A percentile compares a stretch with the other conserved stretches of the same genome.
Evolutionary conservation across 2,329 filamentous ascomycete species (phyloP).

Genomic region (Endocalyx cinctus): DNA sequence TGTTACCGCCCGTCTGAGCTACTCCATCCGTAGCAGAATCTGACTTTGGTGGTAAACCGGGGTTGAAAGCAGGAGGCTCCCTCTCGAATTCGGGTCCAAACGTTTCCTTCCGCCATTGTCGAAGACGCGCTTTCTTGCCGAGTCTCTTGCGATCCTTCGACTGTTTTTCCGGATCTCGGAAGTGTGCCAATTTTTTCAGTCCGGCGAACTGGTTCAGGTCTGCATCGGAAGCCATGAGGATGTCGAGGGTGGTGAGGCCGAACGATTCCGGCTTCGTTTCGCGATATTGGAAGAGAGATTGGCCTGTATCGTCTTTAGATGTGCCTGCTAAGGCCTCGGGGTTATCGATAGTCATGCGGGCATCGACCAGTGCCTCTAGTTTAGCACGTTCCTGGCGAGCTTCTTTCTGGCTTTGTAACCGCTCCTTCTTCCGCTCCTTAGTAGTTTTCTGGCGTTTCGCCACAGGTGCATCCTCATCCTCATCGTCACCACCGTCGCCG

Average conservation of each 20-base stretch:
- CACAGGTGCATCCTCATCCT: slow-evolving; percentile 38
- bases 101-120: slow-evolving; percentile 73
- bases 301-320: slow-evolving; percentile 15
- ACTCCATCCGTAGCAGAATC: too few relatives aligned
- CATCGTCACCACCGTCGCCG: slow-evolving; percentile 31
- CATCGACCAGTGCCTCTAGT: slow-evolving; percentile 82
- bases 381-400: slow-evolving; percentile 77
- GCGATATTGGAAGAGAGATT: slow-evolving; percentile 76
- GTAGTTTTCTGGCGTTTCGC: slow-evolving; percentile 57
- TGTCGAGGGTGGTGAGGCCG: slow-evolving; percentile 84
- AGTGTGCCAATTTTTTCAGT: slow-evolving; percentile 89
- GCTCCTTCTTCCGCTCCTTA: slow-evolving; percentile 56
- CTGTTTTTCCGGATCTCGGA: slow-evolving; percentile 86
- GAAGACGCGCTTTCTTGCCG: slow-evolving; percentile 85
- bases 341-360: slow-evolving; percentile 69
- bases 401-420: slow-evolving; percentile 58
- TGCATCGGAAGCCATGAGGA: slow-evolving; percentile 79
- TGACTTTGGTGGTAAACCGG: too few relatives aligned
- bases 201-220: slow-evolving; percentile 87
- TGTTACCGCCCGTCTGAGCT: slow-evolving; percentile 20
- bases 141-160: slow-evolving; percentile 80
- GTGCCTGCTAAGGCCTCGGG: slow-evolving; percentile 48
- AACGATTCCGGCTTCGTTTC: slow-evolving; percentile 89
- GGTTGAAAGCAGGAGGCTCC: slow-evolving; percentile 54
- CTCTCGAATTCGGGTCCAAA: slow-evolving; percentile 57